Base-by-base conservation (phyloP, 306 rosid genomes). In the Betula pendula region DNA sequence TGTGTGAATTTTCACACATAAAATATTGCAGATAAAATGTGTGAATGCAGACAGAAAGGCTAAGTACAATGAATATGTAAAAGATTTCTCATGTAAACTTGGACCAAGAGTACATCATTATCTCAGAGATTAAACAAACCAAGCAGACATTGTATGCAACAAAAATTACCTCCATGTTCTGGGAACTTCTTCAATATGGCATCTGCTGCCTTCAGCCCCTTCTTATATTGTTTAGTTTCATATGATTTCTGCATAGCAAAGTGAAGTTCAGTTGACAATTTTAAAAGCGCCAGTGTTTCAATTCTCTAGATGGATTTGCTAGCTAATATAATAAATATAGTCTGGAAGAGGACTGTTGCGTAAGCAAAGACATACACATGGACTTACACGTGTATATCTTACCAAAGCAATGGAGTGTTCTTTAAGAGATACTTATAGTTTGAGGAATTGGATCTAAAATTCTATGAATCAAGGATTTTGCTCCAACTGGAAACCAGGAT, bases 201-300 rank as follows among this genome's bases (percentile, higher is more conserved):
- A 82, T 96, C 99, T 9, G 99, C 99, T 42, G 99, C 97, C 83
- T 88, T 96, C 86, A 96, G 85, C 42, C 98, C 99, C 89, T 88
- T 96, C 82, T 96, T 96, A 77, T 96, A 96, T 76, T 96, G 99
- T 81, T 96, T 96, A 47, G 98, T 96, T 85, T 96, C 99, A 72
- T 96, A 96, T 38, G 97, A 93, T 96, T 91, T 96, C 99, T 96
- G 88, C 87, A 80, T 67, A 67, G 16, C 29, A 81, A 70, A 71
- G 45, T 77, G 42, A 51, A 80, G 79, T 65, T 73, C 63, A n/a
- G 59, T 6, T 70, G 74, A 75, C 58, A 35, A 33, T 76, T 50
- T 47, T 38, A 68, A 68, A 55, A 5, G 58, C 52, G 20, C n/a
- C 3, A 19, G 33, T 52, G 62, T 7, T 65, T 31, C 8, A 70